Evolutionary conservation across 345 rosid genomes (phyloP).

Genomic region (Streptanthus diversifolius): DNA sequence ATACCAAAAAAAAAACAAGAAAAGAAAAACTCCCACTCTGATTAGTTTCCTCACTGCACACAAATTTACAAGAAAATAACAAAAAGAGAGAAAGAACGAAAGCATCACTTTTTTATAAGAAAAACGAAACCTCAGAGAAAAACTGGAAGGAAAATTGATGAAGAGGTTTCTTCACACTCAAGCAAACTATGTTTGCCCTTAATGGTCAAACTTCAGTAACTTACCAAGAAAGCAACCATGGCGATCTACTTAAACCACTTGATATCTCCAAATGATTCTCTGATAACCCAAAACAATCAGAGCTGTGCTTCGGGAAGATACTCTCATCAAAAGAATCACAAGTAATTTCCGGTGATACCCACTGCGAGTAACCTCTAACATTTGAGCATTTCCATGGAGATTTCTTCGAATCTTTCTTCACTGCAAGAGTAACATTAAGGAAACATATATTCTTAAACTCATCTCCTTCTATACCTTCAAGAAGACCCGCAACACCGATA

Average conservation of each 20-base stretch:
- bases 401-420: constrained; percentile 31
- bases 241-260: constrained; percentile 39
- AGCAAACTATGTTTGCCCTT: constrained; percentile 25
- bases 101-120: constrained; percentile 16
- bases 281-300: constrained; percentile 61
- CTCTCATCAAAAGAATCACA: constrained; percentile 59
- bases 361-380: constrained; percentile 70
- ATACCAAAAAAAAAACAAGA: background rate
- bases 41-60: constrained; percentile 65
- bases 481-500: constrained; percentile 64
- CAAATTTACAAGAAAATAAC: constrained; percentile 60
- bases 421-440: constrained; percentile 50
- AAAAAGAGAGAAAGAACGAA: constrained; percentile 21
- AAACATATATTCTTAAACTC: constrained; percentile 68
- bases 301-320: constrained; percentile 56
- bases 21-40: constrained; percentile 38
- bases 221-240: constrained; percentile 65
- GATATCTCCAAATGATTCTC: constrained; percentile 39
- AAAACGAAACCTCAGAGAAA: constrained; percentile 19
- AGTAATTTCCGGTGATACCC: constrained; percentile 59
- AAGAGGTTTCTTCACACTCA: constrained; percentile 35
- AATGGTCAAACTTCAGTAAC: background rate
- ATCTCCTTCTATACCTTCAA: constrained; percentile 84
- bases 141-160: constrained; percentile 13
- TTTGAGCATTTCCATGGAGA: constrained; percentile 79